These are phyloP conservation scores for Blumeria hordei DNA, from an alignment of 2,329 filamentous ascomycete species.

Conservation along the genomic window DNA sequence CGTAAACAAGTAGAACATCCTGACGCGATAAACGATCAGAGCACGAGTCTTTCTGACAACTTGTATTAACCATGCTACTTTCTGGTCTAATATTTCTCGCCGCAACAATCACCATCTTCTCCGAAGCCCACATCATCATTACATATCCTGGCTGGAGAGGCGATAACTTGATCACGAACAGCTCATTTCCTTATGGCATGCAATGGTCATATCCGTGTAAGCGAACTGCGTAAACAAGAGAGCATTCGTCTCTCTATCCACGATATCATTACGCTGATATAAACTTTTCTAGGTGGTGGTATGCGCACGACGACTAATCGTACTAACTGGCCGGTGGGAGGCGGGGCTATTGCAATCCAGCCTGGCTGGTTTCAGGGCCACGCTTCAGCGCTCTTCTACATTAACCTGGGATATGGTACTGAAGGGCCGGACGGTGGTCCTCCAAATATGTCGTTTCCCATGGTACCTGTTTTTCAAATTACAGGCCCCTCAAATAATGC, in stretches of 20 bases:
- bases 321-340: constrained; percentile 72
- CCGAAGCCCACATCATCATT: constrained; percentile 18
- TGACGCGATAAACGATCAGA: too few relatives aligned
- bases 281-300: constrained; percentile 45
- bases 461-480: constrained; percentile 63
- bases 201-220: constrained; percentile 18
- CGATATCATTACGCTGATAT: not conserved
- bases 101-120: not conserved
- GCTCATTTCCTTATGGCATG: constrained; percentile 16
- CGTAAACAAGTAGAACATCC: too few relatives aligned
- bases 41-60: too few relatives aligned
- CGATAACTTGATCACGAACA: constrained; percentile 17
- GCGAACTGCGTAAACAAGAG: constrained; percentile 4
- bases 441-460: constrained; percentile 64
- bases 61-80: too few relatives aligned
- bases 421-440: constrained; percentile 40
- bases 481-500: constrained; percentile 56
- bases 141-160: constrained; percentile 19
- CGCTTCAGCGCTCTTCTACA: constrained; percentile 54
- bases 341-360: constrained; percentile 73
- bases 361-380: constrained; percentile 95
- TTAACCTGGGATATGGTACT: constrained; percentile 74
- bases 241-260: not conserved
- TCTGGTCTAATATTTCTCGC: too few relatives aligned
- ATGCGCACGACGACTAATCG: constrained; percentile 55